Base-by-base conservation (phyloP, 306 rosid species). In the Arachis hypogaea region DNA sequence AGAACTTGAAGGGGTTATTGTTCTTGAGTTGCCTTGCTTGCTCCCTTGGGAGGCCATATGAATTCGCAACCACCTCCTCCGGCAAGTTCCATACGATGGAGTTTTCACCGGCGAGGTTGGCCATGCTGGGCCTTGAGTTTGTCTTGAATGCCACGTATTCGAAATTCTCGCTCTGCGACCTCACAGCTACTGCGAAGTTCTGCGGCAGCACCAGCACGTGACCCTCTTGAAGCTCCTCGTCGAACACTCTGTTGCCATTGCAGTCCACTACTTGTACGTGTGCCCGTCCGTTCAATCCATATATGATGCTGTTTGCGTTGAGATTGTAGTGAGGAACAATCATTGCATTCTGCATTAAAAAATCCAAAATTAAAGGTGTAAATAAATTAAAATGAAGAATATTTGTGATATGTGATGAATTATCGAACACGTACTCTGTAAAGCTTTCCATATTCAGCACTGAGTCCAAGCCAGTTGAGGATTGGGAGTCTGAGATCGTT, bases 121-220 rank as follows among this genome's bases (percentile, higher is more conserved):
- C 81, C 0, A 79, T 63, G 58, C 11, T 9, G 3, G 96, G 87
- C 0, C 4, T 43, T 7, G 83, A 88, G 62, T 81, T 68, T 0
- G 93, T 92, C 86, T 82, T 88, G 81, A 92, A 92, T 8, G 89
- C 6, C 5, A 88, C 72, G 70, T 84, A 89, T 44, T 54, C 56
- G 70, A 88, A 89, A 36, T 73, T 82, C 36, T 85, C 82, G 7
- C 75, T 50, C 28, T 59, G 18, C 0, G 93, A 83, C n/a, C 46
- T 69, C 9, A 76, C 76, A 12, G 87, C 83, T 5, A 86, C 42
- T 0, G 75, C 96, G 62, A 66, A 88, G 82, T 83, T 84, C 52
- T 92, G 97, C 16, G 96, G 96, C 7, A 89, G 76, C 1, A 76
- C 65, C 30, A 89, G 63, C 10, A 69, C 46, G 41, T 84, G 89